Evolutionary conservation across 306 rosid species (phyloP).

Genomic region (Styphnolobium japonicum): DNA sequence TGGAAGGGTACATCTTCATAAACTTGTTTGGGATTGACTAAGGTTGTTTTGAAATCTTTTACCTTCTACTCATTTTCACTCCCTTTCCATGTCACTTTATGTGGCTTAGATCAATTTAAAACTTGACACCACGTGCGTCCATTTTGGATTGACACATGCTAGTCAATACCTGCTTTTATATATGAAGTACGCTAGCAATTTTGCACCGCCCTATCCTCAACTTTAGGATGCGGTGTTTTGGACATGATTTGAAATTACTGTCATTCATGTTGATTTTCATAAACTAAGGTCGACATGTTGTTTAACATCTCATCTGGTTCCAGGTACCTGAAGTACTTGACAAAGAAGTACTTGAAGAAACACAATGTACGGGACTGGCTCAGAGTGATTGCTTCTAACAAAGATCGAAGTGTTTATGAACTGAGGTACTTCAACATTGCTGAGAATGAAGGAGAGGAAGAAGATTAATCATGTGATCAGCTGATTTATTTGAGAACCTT

Average conservation of each 20-base stretch:
- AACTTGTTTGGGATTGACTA: too few relatives aligned
- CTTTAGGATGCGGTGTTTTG: neutral
- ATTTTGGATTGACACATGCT: too few relatives aligned
- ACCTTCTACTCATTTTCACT: too few relatives aligned
- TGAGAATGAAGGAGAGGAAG: constrained; percentile 41
- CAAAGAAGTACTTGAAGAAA: neutral
- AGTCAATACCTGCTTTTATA: neutral
- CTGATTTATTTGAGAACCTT: neutral
- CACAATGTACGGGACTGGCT: neutral
- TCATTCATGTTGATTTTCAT: neutral
- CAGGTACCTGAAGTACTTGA: neutral
- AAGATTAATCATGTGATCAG: neutral
- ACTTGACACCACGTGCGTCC: too few relatives aligned
- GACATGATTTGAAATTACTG: neutral
- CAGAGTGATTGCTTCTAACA: constrained; percentile 19
- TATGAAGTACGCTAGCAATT: neutral
- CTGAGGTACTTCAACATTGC: constrained; percentile 38
- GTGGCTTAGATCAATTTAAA: too few relatives aligned
- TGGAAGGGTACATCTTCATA: too few relatives aligned
- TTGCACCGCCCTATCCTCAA: neutral
- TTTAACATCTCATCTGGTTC: neutral
- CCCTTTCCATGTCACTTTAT: too few relatives aligned
- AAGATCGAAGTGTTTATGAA: constrained; percentile 36
- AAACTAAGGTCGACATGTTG: neutral
- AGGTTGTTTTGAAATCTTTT: too few relatives aligned